Percentiles rank a stretch among this genome's conserved stretches.
Conservation (phyloP, 2,329 filamentous ascomycete species). For the Colletotrichum shisoi region DNA sequence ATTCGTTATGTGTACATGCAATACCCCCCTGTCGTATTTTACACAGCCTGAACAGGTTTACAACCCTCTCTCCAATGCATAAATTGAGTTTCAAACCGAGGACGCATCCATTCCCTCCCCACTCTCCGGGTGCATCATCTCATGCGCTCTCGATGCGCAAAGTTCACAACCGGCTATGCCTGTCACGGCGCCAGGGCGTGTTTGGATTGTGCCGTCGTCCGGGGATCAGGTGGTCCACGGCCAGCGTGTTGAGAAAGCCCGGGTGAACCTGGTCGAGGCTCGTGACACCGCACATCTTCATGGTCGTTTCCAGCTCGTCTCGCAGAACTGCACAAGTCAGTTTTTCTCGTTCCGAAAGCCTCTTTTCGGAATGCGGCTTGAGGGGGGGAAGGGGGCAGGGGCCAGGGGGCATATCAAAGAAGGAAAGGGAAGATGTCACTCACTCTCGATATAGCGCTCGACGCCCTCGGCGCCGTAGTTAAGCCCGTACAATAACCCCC, state of each 20-base stretch:
- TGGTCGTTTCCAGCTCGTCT: constrained; percentile 71
- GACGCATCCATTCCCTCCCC: not conserved
- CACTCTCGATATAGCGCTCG: constrained; percentile 61
- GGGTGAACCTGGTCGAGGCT: constrained; percentile 67
- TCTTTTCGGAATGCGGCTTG: not conserved
- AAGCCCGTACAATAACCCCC: constrained; percentile 67
- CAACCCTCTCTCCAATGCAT: constrained; percentile 14
- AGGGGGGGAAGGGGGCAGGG: no score
- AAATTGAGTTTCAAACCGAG: not conserved
- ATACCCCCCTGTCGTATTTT: constrained; percentile 20
- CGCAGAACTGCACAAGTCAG: constrained; percentile 52
- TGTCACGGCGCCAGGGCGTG: constrained; percentile 50
- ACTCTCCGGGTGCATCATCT: not conserved
- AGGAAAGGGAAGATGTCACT: constrained; percentile 43
- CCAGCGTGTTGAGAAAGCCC: constrained; percentile 65
- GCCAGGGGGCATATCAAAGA: no score
- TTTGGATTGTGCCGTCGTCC: constrained; percentile 55
- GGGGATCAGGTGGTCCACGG: constrained; percentile 58
- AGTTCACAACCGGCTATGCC: constrained; percentile 44
- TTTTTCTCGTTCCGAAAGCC: not conserved
- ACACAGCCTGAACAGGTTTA: constrained; percentile 9
- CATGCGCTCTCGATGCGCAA: not conserved
- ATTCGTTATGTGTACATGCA: constrained; percentile 28
- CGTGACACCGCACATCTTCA: constrained; percentile 71
- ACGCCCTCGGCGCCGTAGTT: constrained; percentile 68